Percentiles rank a stretch among this genome's conserved stretches.
phyloP scores from a whole-genome alignment of 2,329 filamentous ascomycete species.

The Alternaria brassicae region DNA sequence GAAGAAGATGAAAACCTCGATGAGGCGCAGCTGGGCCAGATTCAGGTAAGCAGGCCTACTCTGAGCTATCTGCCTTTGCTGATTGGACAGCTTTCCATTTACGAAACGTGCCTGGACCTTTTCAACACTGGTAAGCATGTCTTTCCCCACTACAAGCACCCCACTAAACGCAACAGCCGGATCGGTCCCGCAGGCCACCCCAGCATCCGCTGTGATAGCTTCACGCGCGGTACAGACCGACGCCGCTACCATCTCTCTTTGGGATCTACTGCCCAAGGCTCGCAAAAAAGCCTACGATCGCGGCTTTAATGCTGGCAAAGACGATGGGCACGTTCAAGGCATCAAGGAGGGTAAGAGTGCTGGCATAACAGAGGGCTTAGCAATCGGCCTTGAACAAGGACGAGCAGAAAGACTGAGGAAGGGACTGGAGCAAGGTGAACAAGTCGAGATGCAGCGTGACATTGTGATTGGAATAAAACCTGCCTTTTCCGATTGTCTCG shows the following conservation, averaged over 20 bases:
- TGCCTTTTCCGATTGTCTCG: background rate
- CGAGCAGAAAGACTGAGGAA: background rate
- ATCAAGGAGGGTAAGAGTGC: background rate
- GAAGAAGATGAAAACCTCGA: background rate
- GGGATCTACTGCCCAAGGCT: constrained; percentile 3
- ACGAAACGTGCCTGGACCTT: background rate
- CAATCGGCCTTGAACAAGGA: background rate
- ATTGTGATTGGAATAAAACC: background rate
- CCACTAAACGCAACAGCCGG: background rate
- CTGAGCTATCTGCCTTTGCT: background rate
- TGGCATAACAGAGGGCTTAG: background rate
- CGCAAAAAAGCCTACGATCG: constrained; percentile 3
- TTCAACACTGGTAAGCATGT: background rate
- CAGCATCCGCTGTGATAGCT: background rate
- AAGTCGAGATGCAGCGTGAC: background rate
- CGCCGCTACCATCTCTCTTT: constrained; percentile 4
- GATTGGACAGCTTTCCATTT: constrained; percentile 2
- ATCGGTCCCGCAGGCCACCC: background rate
- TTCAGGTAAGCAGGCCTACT: background rate
- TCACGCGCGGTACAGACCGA: constrained; percentile 5
- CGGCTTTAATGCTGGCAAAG: constrained; percentile 1
- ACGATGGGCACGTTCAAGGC: background rate
- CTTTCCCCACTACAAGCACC: background rate
- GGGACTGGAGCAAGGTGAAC: background rate
- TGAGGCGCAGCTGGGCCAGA: background rate